Evolutionary conservation across 75 land plant species (phyloP).

Genomic region (Ceratopteris richardii): DNA sequence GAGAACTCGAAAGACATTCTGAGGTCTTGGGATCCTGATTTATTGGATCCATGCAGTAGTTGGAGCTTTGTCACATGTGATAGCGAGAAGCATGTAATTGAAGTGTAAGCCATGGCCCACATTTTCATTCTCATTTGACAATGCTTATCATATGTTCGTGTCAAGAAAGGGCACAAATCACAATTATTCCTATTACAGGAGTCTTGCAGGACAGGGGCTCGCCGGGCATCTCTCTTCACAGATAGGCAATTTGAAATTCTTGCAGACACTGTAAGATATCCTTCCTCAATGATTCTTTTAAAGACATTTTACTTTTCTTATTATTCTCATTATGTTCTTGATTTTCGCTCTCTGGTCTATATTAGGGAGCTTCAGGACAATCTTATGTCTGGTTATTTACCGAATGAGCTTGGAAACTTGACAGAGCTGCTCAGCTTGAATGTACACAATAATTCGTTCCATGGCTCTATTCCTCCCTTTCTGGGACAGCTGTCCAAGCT

Average conservation of each 20-base stretch:
- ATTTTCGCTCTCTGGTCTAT: no score
- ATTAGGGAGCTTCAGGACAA: constrained; percentile 17
- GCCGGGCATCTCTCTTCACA: constrained; percentile 1
- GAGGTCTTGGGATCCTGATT: constrained; percentile 48
- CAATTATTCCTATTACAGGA: constrained; percentile 5
- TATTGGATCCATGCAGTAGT: constrained; percentile 66
- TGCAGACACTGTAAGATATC: constrained; percentile 9
- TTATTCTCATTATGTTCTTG: no score
- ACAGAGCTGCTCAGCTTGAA: constrained; percentile 11
- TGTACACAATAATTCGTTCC: constrained; percentile 21
- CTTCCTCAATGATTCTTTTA: not conserved
- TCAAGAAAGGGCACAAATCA: not conserved
- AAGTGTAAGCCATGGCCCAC: constrained; percentile 46
- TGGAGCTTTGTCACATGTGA: constrained; percentile 56
- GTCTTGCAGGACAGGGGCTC: constrained; percentile 7
- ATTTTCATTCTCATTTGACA: not conserved
- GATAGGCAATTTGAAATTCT: not conserved
- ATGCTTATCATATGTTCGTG: not conserved
- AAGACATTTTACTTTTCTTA: not conserved
- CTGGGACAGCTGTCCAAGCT: constrained; percentile 13
- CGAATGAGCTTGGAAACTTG: constrained; percentile 22
- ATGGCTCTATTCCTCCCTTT: constrained; percentile 22
- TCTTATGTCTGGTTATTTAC: constrained; percentile 15
- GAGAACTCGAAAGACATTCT: constrained; percentile 29
- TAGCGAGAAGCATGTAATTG: constrained; percentile 24